A percentile compares a stretch with the other conserved stretches of the same genome.
These are phyloP conservation scores for Pseudogymnoascus sp. DNA, from an alignment of 2,329 filamentous ascomycete species.

Conservation along the genomic window DNA sequence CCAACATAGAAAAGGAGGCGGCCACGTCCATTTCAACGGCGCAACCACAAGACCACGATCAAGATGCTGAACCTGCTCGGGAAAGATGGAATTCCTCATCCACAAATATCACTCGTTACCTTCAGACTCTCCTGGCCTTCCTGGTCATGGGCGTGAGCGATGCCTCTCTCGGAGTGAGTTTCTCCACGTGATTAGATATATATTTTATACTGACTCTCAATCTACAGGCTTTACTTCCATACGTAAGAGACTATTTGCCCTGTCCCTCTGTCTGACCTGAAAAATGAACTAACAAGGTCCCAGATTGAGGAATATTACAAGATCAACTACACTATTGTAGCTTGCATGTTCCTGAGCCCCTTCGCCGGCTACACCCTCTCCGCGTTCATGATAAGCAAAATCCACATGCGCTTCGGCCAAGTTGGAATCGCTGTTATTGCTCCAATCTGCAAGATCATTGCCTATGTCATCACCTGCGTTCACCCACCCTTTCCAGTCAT, in stretches of 20 bases:
- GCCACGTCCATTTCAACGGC: not conserved
- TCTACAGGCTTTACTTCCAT: constrained; percentile 40
- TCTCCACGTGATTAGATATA: constrained; percentile 25
- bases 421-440: constrained; percentile 63
- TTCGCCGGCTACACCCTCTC: constrained; percentile 59
- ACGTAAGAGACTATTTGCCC: constrained; percentile 26
- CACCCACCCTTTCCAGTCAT: constrained; percentile 66
- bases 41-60: not conserved
- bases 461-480: constrained; percentile 57
- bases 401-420: constrained; percentile 68
- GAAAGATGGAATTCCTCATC: constrained; percentile 60
- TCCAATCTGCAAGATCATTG: constrained; percentile 54
- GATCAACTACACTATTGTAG: constrained; percentile 56
- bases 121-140: constrained; percentile 55
- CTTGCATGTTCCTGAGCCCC: constrained; percentile 60
- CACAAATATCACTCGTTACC: constrained; percentile 52
- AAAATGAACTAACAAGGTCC: constrained; percentile 1
- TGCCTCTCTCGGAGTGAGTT: constrained; percentile 54
- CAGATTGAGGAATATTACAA: constrained; percentile 57
- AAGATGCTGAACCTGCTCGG: constrained; percentile 17
- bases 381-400: constrained; percentile 56
- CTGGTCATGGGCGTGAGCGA: constrained; percentile 64
- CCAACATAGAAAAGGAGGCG: not conserved
- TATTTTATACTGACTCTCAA: constrained; percentile 17
- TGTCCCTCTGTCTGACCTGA: not conserved